Conservation (phyloP, 768 basidiomycete species). For the Phylloporus sp. region DNA sequence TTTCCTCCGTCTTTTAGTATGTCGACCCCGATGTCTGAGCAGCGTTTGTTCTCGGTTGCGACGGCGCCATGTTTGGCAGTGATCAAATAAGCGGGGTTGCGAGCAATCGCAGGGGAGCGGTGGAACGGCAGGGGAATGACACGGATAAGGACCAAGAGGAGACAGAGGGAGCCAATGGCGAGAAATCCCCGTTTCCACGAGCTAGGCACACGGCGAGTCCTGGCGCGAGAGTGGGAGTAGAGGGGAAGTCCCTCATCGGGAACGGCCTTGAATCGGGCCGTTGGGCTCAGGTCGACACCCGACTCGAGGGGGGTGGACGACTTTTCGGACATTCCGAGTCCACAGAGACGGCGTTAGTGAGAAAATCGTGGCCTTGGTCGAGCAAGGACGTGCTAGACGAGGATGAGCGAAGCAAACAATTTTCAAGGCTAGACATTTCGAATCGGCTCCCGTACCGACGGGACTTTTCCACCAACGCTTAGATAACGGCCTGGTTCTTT, state of each 20-base stretch:
- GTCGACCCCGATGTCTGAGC: constrained; percentile 80
- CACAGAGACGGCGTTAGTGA: not conserved
- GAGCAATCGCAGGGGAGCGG: not conserved
- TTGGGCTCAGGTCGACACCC: too few species aligned
- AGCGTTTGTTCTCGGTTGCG: constrained; percentile 80
- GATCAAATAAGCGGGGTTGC: constrained; percentile 55
- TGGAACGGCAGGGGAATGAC: not conserved
- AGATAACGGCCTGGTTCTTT: constrained; percentile 3
- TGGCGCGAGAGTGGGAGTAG: constrained; percentile 5
- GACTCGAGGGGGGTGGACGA: too few species aligned
- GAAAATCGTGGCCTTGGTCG: not conserved
- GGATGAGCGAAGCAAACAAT: not conserved
- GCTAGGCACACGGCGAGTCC: not conserved
- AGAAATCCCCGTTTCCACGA: constrained; percentile 14
- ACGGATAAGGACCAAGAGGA: constrained; percentile 10
- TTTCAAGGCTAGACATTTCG: not conserved
- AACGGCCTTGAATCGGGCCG: not conserved
- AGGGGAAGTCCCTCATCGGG: constrained; percentile 17
- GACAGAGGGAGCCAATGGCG: constrained; percentile 5
- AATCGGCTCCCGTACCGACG: too few species aligned
- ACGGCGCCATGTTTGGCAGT: constrained; percentile 77
- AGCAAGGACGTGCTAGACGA: not conserved
- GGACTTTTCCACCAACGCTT: not conserved
- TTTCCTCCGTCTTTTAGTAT: constrained; percentile 80
- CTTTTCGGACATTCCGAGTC: not conserved